Base-by-base conservation (phyloP, 1,139 yeast genomes). In the Magnusiomyces sp. region DNA sequence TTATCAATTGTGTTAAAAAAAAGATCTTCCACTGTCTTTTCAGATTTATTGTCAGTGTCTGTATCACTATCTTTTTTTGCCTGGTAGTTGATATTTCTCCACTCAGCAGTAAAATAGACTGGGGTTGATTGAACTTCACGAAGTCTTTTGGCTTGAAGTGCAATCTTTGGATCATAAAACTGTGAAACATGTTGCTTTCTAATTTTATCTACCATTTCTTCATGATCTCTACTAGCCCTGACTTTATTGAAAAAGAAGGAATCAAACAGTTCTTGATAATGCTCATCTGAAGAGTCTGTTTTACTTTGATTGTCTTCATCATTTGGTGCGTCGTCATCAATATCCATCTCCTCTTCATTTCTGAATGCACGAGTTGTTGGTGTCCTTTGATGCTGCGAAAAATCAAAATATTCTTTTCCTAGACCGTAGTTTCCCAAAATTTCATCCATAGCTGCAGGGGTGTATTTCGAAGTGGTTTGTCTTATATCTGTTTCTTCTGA, bases 401-500 rank as follows among this genome's bases (percentile, higher is more conserved):
- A 29, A 2, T 29, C 23, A 42, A 42, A 42, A 33, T 32, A 42
- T n/a, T 42, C 45, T 14, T 17, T 33, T 14, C 45, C 45, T 10
- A 42, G 29, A 2, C 45, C 45, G 10, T 42, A 42, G n/a, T 20
- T 32, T 14, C 38, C 45, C 10, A 42, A 31, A 23, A 42, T n/a
- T 11, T 16, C 16, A 27, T 42, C 45, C 14, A 13, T 14, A 17
- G 20, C 37, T 13, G 37, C 19, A 10, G 45, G 45, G n/a, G 27
- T 23, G 14, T 7, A 19, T 23, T 11, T 19, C 10, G 14, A n/a
- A 5, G 27, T 23, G 13, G 16, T 23, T 17, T 23, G 38, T 32
- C 38, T 13, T 5, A 16, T 27, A 14, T 32, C 9, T 7, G 36
- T 29, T 20, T 34, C 34, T n/a, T 14, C 20, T 6, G 36, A 7